Evolutionary conservation across 2,329 filamentous ascomycete genomes (phyloP), one percentile per base, ranked within the genome.

Genomic region (Escovopsis sp.): DNA sequence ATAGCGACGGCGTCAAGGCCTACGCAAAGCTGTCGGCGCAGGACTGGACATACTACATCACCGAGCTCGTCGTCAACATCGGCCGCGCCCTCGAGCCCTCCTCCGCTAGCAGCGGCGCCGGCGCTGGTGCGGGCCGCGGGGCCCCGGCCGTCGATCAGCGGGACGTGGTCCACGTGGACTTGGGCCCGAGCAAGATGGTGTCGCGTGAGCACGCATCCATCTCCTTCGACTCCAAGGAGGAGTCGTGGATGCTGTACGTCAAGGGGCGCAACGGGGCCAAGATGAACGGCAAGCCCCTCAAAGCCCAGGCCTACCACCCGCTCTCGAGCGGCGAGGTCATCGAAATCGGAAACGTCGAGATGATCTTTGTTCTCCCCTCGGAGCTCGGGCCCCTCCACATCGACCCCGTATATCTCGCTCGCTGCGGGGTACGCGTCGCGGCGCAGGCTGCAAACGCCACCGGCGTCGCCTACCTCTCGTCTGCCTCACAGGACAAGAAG

Each of bases 301-400:
- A 80, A 48, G 68, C 77, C 35, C 79, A 79, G 11, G 62, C 69
- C 27, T 68, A 73, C 26, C 70, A 74, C 25, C 62, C 72, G 21
- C 68, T 98, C 18, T 73, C 75, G 29, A 94, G 87, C 48, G 90
- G 90, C 39, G 79, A 88, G 53, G 84, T 96, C 30, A 78, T 98
- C 39, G 86, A 94, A 51, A 83, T 96, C 50, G 81, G 80, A 47
- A 83, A 83, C 35, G 82, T 90, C 1, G 88, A 98, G 62, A 98
- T 98, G 90, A 88, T 96, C 67, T 98, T 98, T 57, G 84, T 94
- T 33, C 72, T 93, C n/a, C 88, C 90, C 1, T 75, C 74, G 17
- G 78, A 82, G 44, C 66, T 73, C 31, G 65, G 63, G 37, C 71
- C 73, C 17, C 66, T 86, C 18, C 66, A 71, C 32, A 76, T 92